A percentile compares a stretch with the other conserved stretches of the same genome.
phyloP scores from a whole-genome alignment of 768 basidiomycete genomes.

The Termitomyces sp. region DNA sequence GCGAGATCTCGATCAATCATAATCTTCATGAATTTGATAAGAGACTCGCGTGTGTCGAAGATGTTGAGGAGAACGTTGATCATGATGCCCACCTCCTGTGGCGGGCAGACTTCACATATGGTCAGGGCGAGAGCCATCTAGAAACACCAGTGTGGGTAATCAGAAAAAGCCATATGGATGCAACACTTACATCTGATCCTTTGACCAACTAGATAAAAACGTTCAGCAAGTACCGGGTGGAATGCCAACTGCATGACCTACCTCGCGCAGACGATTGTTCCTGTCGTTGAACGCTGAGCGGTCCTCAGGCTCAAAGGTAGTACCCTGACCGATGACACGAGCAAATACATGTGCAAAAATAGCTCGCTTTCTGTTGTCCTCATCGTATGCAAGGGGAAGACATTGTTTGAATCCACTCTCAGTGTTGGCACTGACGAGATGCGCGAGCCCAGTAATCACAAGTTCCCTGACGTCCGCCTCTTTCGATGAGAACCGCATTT shows the following conservation, averaged over 20 bases:
- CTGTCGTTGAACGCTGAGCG: slow-evolving; percentile 40
- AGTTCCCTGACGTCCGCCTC: slow-evolving; percentile 67
- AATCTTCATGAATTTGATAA: slow-evolving; percentile 71
- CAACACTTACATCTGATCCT: slow-evolving; percentile 57
- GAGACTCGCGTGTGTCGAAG: slow-evolving; percentile 71
- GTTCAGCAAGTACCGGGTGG: background rate
- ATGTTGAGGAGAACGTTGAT: slow-evolving; percentile 81
- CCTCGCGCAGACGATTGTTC: slow-evolving; percentile 55
- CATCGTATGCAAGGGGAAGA: slow-evolving; percentile 71
- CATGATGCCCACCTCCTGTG: slow-evolving; percentile 76
- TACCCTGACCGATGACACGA: slow-evolving; percentile 73
- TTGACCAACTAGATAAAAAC: slow-evolving; percentile 52
- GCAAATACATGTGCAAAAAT: slow-evolving; percentile 87
- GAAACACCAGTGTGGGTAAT: slow-evolving; percentile 2
- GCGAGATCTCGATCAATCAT: slow-evolving; percentile 85
- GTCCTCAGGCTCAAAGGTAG: slow-evolving; percentile 65
- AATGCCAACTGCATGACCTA: slow-evolving; percentile 22
- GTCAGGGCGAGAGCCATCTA: slow-evolving; percentile 79
- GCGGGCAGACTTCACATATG: slow-evolving; percentile 83
- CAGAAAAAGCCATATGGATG: background rate
- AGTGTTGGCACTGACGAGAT: slow-evolving; percentile 78
- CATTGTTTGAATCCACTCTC: slow-evolving; percentile 90
- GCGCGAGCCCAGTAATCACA: slow-evolving; percentile 75
- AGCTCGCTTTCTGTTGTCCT: slow-evolving; percentile 60
- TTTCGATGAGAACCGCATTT: slow-evolving; percentile 38